Evolutionary conservation across 805 yeast genomes (phyloP).

Genomic region (Yarrowia phangngaensis): DNA sequence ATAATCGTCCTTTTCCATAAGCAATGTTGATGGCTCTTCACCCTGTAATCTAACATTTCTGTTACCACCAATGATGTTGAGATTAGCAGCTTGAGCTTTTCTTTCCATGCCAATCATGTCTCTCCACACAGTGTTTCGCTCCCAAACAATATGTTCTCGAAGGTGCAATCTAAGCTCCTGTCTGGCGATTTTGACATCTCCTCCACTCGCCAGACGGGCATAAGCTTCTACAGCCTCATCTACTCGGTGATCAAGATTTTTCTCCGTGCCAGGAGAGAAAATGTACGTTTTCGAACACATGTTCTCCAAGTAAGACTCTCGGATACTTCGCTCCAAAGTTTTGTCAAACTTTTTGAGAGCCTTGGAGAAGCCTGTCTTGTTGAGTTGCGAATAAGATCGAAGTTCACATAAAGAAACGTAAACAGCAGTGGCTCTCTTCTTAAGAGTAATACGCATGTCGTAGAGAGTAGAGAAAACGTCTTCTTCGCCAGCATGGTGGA

Average conservation of each 20-base stretch:
- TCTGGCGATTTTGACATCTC: constrained; percentile 45
- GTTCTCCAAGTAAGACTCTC: constrained; percentile 52
- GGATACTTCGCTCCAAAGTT: constrained; percentile 59
- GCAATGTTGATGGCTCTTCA: constrained; percentile 29
- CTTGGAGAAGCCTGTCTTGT: constrained; percentile 83
- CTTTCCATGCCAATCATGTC: constrained; percentile 90
- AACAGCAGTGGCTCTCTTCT: constrained; percentile 58
- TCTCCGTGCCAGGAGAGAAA: constrained; percentile 51
- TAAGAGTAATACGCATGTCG: constrained; percentile 53
- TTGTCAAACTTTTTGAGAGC: constrained; percentile 91
- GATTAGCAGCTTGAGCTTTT: constrained; percentile 67
- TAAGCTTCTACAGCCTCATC: constrained; percentile 52
- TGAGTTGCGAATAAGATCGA: constrained; percentile 76
- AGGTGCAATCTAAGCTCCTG: constrained; percentile 52
- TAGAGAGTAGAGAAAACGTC: constrained; percentile 22
- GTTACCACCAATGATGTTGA: constrained; percentile 30
- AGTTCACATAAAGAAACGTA: constrained; percentile 78
- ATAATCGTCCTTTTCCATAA: constrained; percentile 1
- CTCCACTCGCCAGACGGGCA: constrained; percentile 49
- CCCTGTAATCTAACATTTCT: constrained; percentile 36
- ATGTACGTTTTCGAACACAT: constrained; percentile 49
- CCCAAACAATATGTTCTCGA: constrained; percentile 95
- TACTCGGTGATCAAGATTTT: constrained; percentile 50
- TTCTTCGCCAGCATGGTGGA: constrained; percentile 24
- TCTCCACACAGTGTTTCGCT: constrained; percentile 95